Conservation (phyloP, 257 asterid genomes). For the Solanum sejunctum region DNA sequence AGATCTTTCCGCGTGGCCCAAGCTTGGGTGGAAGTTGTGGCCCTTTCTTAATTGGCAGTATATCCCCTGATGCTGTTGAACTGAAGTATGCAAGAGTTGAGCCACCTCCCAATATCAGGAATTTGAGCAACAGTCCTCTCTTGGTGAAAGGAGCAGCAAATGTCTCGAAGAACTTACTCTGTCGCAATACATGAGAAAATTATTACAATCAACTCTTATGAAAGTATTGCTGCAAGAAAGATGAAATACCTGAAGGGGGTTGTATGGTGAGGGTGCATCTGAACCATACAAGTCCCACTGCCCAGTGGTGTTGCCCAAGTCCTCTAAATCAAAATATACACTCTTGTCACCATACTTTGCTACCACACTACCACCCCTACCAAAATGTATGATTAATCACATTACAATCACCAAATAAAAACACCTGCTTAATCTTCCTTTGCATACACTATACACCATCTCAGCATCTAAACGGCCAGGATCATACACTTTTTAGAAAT, state of each 20-base stretch:
- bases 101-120: conserved; percentile 88
- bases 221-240: not conserved
- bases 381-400: not conserved
- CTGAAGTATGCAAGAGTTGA: conserved; percentile 73
- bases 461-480: not conserved
- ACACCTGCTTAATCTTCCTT: not conserved
- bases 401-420: not conserved
- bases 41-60: conserved; percentile 82
- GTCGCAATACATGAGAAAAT: not conserved
- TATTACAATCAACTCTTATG: not conserved
- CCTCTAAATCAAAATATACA: conserved; percentile 92
- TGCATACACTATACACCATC: not conserved
- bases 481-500: not conserved
- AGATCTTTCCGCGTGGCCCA: conserved; percentile 85
- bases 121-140: conserved; percentile 89
- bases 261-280: conserved; percentile 92
- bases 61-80: conserved; percentile 72
- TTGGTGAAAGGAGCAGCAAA: conserved; percentile 98
- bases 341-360: conserved; percentile 94
- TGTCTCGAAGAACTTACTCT: conserved; percentile 96
- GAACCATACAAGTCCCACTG: conserved; percentile 98
- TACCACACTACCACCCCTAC: conserved; percentile 62
- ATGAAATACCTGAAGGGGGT: conserved; percentile 58
- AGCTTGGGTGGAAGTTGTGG: conserved; percentile 92
- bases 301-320: conserved; percentile 83